These are phyloP conservation scores for Hortiboletus campestris DNA, from an alignment of 768 basidiomycete genomes.

Conservation along the genomic window DNA sequence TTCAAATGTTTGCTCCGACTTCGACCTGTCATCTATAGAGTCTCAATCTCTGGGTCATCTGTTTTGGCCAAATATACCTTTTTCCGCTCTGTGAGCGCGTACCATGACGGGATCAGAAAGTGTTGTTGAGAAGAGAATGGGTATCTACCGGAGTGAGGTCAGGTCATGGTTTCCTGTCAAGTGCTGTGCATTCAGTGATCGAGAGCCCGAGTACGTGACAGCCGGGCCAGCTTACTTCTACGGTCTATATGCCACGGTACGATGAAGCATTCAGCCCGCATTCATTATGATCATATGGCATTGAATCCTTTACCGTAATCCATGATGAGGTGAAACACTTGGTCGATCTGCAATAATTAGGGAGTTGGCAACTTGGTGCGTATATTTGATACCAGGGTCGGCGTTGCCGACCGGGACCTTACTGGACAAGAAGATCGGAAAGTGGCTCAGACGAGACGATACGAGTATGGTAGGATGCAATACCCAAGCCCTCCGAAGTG, in stretches of 20 bases:
- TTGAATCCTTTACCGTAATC: constrained; percentile 14
- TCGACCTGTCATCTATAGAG: constrained; percentile 7
- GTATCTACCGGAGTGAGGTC: constrained; percentile 14
- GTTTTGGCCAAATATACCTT: constrained; percentile 6
- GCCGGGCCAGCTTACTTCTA: constrained; percentile 8
- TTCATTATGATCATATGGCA: not conserved
- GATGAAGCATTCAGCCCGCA: constrained; percentile 2
- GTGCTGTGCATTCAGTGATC: not conserved
- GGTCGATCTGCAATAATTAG: not conserved
- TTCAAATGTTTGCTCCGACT: constrained; percentile 23
- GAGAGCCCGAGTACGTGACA: not conserved
- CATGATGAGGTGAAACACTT: constrained; percentile 8
- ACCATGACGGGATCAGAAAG: not conserved
- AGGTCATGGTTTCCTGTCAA: constrained; percentile 9
- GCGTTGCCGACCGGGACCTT: too few species aligned
- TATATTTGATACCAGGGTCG: too few species aligned
- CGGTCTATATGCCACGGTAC: constrained; percentile 6
- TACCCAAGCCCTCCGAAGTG: too few species aligned
- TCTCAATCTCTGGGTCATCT: not conserved
- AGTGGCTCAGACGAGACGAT: too few species aligned
- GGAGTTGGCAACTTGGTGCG: too few species aligned
- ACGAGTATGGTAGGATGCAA: too few species aligned
- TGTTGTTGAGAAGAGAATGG: not conserved
- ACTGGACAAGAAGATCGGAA: too few species aligned
- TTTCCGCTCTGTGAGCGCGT: constrained; percentile 6